Percentiles rank a stretch among this genome's conserved stretches.
phyloP scores from a whole-genome alignment of 352 stramenopile genomes.

The Phytophthora syringae region DNA sequence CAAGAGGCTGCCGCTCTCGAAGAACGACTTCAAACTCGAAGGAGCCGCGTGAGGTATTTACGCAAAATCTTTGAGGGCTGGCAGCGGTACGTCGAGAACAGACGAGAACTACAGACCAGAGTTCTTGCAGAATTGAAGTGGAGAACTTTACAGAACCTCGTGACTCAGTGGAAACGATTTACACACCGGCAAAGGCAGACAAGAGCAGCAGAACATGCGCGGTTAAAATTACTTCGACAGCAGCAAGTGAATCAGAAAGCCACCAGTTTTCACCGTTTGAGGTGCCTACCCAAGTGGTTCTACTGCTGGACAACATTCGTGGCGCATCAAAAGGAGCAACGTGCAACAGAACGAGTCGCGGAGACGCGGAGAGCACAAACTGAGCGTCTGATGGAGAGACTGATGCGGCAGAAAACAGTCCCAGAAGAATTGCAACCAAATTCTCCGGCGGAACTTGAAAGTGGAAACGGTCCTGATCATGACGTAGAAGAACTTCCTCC shows the following conservation, averaged over 20 bases:
- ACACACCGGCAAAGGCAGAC: constrained; percentile 6
- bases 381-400: constrained; percentile 45
- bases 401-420: constrained; percentile 31
- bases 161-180: constrained; percentile 33
- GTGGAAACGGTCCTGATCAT: neutral
- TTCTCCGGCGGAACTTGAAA: neutral
- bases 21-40: constrained; percentile 35
- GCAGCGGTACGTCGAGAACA: constrained; percentile 13
- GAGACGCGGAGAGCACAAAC: constrained; percentile 44
- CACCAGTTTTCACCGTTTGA: constrained; percentile 41
- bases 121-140: constrained; percentile 33
- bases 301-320: constrained; percentile 48
- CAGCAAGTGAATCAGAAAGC: constrained; percentile 35
- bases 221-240: constrained; percentile 22
- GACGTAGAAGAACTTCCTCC: neutral
- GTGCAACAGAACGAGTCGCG: constrained; percentile 26
- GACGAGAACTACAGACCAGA: constrained; percentile 18
- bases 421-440: neutral
- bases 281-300: constrained; percentile 54
- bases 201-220: constrained; percentile 21
- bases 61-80: constrained; percentile 20
- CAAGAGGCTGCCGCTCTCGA: constrained; percentile 32
- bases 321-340: constrained; percentile 35
- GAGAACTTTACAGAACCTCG: constrained; percentile 20
- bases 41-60: constrained; percentile 21